These are phyloP conservation scores for Jatropha podagrica DNA, from an alignment of 441 rosid genomes.

Conservation along the genomic window DNA sequence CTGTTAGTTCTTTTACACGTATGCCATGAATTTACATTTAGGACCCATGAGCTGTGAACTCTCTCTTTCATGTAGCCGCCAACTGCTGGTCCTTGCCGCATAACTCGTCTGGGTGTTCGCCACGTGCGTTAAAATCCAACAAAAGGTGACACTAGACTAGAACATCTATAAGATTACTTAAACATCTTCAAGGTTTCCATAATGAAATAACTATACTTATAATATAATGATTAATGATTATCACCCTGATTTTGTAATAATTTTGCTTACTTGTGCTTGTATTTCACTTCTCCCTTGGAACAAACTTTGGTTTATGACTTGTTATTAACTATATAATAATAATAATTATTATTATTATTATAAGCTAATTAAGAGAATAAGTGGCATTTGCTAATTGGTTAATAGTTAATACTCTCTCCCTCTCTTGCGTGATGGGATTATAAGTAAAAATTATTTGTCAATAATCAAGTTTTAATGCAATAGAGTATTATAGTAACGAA, in stretches of 20 bases:
- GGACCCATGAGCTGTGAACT: not conserved
- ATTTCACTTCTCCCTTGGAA: not conserved
- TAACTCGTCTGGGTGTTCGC: conserved; percentile 1
- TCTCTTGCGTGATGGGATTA: conserved; percentile 1
- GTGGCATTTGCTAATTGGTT: conserved; percentile 20
- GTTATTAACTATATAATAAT: too few relatives aligned
- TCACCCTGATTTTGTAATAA: not conserved
- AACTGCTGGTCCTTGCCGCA: conserved; percentile 15
- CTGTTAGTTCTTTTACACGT: conserved; percentile 14
- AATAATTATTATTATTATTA: not conserved
- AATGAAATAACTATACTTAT: not conserved
- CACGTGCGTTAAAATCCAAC: conserved; percentile 7
- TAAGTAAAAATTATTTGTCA: not conserved
- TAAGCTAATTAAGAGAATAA: not conserved
- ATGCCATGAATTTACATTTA: not conserved
- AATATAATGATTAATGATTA: not conserved
- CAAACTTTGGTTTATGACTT: not conserved
- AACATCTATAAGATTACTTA: not conserved
- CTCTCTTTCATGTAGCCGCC: conserved; percentile 13
- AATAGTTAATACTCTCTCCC: not conserved
- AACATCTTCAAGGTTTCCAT: not conserved
- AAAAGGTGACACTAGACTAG: not conserved
- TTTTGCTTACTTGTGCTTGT: conserved; percentile 14
- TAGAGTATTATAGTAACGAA: conserved; percentile 17
- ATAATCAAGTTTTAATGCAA: conserved; percentile 5